A percentile compares a stretch with the other conserved stretches of the same genome.
Conservation (phyloP, 2,329 filamentous ascomycete species). For the Bertia moriformis region DNA sequence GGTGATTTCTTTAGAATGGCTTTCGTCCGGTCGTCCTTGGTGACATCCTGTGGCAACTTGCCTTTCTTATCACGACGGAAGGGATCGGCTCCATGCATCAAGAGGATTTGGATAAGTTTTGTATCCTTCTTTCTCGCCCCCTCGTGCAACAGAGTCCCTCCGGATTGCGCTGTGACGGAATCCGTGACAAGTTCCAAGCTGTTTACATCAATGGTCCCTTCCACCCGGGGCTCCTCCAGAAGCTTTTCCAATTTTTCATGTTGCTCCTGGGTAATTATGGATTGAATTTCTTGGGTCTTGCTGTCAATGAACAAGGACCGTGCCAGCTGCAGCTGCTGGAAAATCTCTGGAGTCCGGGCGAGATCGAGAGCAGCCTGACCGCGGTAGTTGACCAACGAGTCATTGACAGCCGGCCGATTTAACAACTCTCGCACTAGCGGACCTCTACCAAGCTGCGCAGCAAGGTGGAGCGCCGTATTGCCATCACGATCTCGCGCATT, state of each 20-base stretch:
- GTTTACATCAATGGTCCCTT: constrained; percentile 83
- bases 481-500: constrained; percentile 87
- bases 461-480: constrained; percentile 83
- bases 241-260: constrained; percentile 68
- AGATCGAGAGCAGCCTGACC: constrained; percentile 78
- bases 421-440: constrained; percentile 72
- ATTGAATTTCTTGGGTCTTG: constrained; percentile 73
- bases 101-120: constrained; percentile 73
- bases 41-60: constrained; percentile 89
- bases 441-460: constrained; percentile 66
- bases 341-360: constrained; percentile 83
- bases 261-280: constrained; percentile 56
- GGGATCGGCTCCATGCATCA: constrained; percentile 89
- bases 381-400: constrained; percentile 70
- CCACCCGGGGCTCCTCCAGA: constrained; percentile 70
- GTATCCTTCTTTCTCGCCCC: constrained; percentile 78
- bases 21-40: constrained; percentile 79
- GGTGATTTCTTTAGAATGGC: constrained; percentile 87
- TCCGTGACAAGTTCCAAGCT: constrained; percentile 79
- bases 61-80: constrained; percentile 91
- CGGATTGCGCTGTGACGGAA: constrained; percentile 58
- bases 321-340: constrained; percentile 82
- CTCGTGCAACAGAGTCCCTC: constrained; percentile 88
- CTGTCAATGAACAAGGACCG: constrained; percentile 78
- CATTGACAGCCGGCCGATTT: constrained; percentile 72